Percentiles rank a stretch among this genome's conserved stretches.
phyloP scores from a whole-genome alignment of 1,284 basidiomycete species.

The Apiotrichum porosum region DNA sequence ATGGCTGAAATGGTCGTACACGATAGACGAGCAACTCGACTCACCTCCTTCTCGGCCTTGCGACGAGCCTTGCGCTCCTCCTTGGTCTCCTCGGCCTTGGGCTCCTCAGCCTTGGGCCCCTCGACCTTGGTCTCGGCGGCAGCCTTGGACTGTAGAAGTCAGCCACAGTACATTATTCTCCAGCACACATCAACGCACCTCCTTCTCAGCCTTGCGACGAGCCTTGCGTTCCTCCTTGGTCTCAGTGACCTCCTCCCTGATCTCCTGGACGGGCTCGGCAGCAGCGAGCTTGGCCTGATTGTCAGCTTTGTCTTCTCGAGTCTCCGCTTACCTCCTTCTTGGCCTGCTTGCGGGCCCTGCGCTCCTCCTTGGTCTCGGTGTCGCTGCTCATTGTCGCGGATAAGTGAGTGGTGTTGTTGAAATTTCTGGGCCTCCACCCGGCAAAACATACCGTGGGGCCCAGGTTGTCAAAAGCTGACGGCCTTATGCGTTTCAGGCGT shows the following conservation, averaged over 20 bases:
- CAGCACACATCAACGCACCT: background rate
- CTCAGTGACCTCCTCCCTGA: conserved; percentile 8
- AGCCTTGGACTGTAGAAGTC: conserved; percentile 2
- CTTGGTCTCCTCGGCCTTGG: conserved; percentile 1
- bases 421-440: background rate
- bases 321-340: conserved; percentile 1
- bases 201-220: conserved; percentile 13
- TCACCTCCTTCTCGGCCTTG: conserved; percentile 15
- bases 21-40: background rate
- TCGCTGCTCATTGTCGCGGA: background rate
- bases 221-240: conserved; percentile 25
- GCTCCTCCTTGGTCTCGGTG: conserved; percentile 10
- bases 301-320: background rate
- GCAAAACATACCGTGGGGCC: conserved; percentile 2
- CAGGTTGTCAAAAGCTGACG: no score
- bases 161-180: background rate
- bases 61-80: conserved; percentile 7
- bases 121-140: conserved; percentile 1
- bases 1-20: no score
- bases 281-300: background rate
- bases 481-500: no score
- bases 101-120: background rate
- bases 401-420: background rate
- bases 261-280: background rate
- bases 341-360: background rate